Conservation (phyloP, 176 grass and related monocot genomes). For the Paspalum notatum region DNA sequence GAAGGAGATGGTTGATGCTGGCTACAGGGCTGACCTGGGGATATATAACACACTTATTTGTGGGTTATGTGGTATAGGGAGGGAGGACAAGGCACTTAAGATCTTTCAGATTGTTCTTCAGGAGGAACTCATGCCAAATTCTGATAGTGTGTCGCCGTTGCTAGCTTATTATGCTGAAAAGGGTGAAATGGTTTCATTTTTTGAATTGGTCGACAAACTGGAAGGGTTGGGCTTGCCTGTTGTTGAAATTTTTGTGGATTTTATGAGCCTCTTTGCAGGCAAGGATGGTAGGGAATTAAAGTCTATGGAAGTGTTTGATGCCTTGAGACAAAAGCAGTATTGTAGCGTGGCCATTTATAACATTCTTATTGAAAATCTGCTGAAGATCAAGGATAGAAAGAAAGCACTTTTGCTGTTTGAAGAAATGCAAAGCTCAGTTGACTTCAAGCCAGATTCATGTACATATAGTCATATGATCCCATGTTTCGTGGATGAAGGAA, state of each 20-base stretch:
- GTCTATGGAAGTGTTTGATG: constrained; percentile 62
- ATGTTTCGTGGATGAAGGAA: constrained; percentile 82
- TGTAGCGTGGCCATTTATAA: constrained; percentile 70
- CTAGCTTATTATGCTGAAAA: constrained; percentile 68
- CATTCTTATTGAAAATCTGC: constrained; percentile 70
- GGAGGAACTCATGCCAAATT: constrained; percentile 60
- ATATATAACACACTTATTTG: constrained; percentile 83
- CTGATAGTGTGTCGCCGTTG: constrained; percentile 63
- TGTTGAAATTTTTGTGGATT: constrained; percentile 58
- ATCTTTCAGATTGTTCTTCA: constrained; percentile 71
- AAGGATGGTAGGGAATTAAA: constrained; percentile 65
- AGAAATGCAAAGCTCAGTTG: constrained; percentile 69
- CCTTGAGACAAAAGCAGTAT: constrained; percentile 61
- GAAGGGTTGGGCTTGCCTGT: constrained; percentile 54
- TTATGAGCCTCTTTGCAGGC: constrained; percentile 56
- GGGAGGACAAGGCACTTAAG: constrained; percentile 73
- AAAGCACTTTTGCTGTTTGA: constrained; percentile 54
- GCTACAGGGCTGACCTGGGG: constrained; percentile 64
- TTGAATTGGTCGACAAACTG: constrained; percentile 60
- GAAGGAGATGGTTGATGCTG: constrained; percentile 79
- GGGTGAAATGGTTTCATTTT: constrained; percentile 59
- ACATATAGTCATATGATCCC: constrained; percentile 78
- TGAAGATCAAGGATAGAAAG: constrained; percentile 70
- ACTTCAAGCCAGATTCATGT: constrained; percentile 55
- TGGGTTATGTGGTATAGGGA: constrained; percentile 64